Conservation (phyloP, 75 land plant species). For the Picea glauca region DNA sequence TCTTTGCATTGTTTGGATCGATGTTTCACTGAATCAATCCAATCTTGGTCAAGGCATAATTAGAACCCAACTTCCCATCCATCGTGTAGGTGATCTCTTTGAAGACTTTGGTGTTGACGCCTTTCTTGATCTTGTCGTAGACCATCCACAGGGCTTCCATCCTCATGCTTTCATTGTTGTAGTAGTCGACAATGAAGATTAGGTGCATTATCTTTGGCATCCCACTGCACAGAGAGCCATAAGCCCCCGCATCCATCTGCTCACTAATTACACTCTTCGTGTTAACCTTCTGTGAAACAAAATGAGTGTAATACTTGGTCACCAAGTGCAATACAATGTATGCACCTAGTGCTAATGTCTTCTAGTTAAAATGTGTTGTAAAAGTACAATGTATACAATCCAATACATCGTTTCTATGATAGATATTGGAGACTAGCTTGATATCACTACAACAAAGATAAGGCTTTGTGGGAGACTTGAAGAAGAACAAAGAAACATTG, state of each 20-base stretch:
- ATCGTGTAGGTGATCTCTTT: constrained; percentile 79
- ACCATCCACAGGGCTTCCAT: constrained; percentile 95
- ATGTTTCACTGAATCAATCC: constrained; percentile 71
- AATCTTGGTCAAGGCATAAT: constrained; percentile 54
- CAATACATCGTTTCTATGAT: constrained; percentile 64
- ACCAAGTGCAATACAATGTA: no score
- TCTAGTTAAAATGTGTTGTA: constrained; percentile 95
- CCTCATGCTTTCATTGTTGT: constrained; percentile 44
- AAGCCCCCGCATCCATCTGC: constrained; percentile 84
- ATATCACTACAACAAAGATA: constrained; percentile 43
- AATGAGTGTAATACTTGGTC: constrained; percentile 83
- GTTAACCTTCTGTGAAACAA: no score
- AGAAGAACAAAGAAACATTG: constrained; percentile 45
- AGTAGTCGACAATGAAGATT: constrained; percentile 75
- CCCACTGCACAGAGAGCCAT: constrained; percentile 68
- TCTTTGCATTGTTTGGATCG: constrained; percentile 69
- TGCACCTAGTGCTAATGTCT: constrained; percentile 87
- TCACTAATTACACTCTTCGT: constrained; percentile 39
- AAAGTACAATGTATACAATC: constrained; percentile 96
- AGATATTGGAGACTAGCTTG: constrained; percentile 31
- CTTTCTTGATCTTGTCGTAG: constrained; percentile 76
- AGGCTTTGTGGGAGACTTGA: constrained; percentile 44
- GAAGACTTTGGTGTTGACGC: constrained; percentile 64
- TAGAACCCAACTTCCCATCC: constrained; percentile 38
- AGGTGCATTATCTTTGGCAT: constrained; percentile 66